Evolutionary conservation across 164 flowering plant genomes (phyloP), one percentile per base, ranked within the genome.

Genomic region (Vitis rotundifolia): DNA sequence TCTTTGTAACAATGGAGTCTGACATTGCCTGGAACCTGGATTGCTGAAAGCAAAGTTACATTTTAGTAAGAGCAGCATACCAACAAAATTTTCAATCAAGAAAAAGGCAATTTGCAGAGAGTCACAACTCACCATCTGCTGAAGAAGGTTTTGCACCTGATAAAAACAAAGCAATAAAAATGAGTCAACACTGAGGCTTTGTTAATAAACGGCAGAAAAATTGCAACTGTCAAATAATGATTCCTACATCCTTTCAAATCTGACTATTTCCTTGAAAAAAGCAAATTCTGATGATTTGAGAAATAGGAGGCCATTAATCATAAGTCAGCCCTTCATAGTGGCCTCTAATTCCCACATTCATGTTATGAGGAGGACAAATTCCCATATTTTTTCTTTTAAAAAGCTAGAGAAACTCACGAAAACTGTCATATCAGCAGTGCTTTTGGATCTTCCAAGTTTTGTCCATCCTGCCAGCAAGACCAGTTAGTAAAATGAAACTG

Each of bases 1-100:
- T 91, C 80, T 94, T 94, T 13, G 89, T 74, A 44, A 92, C 85
- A 72, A 92, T 94, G 68, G 91, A 81, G 49, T 89, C 93, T 0
- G 97, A 92, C 97, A 94, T 94, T 68, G 89, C 61, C 63, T 91
- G 97, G 70, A 94, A 94, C 87, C 97, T 89, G 67, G 84, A 64
- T 91, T 94, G 98, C 98, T 94, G 95, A 85, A 82, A 76, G 68
- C 10, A 56, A 12, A 74, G 49, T 22, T 14, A n/a, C 9, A 4
- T 49, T 16, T 68, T 61, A 75, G 55, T n/a, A 59, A 54, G 28
- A 50, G 7, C 14, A 15, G 37, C 6, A 51, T 19, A 31, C 5
- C 0, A 59, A 26, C 13, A 11, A 16, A 55, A 53, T 7, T 6
- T 8, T 59, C n/a, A 73, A 31, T 61, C 16, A 62, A 74, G 31